Base-by-base conservation (phyloP, 2,329 filamentous ascomycete species). In the Pestalotiopsis sp. region DNA sequence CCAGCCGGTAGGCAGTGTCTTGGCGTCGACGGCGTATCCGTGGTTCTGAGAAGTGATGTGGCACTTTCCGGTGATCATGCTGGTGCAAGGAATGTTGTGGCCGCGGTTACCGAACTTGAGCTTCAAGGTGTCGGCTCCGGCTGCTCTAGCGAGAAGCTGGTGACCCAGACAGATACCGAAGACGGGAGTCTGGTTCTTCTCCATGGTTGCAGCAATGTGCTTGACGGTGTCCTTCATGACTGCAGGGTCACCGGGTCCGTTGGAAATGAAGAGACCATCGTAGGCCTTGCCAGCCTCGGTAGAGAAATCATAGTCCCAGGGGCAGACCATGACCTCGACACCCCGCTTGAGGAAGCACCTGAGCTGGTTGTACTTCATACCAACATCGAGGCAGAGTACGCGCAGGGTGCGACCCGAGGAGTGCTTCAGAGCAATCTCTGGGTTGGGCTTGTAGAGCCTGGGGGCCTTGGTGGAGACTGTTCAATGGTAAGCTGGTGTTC, bases 71-170 rank as follows among this genome's bases (percentile, higher is more conserved):
- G 95, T 97, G 73, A 98, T 86, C 88, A 97, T 89, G 83, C 93
- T 98, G 12, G 95, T 98, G 86, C 95, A 98, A 59, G 96, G 96
- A 77, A 99, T 98, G 84, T 99, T 99, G 86, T 97, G 94, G 58
- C 95, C 96, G 77, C 96, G 93, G 85, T 99, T 99, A 84, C 96
- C 96, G 77, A 98, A 99, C 87, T 98, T 98, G 94, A 99, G 97
- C 87, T 99, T 99, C 77, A 88, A 82, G 0, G 96, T 98, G 61
- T 86, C 86, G 61, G 95, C 95, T 67, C 95, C 95, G 40, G 94
- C 90, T 68, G 95, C 94, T 75, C 94, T 89, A 66, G 95, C 94
- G 66, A 98, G 90, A 74, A 98, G 87, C 83, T 98, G 95, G 80
- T 98, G 95, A 68, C 95, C 95, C 75, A 98, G 84, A 84, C 95